Percentiles rank a stretch among this genome's conserved stretches.
These are phyloP conservation scores for Phyllosticta citrichinensis DNA, from an alignment of 2,329 filamentous ascomycete species.

Conservation along the genomic window DNA sequence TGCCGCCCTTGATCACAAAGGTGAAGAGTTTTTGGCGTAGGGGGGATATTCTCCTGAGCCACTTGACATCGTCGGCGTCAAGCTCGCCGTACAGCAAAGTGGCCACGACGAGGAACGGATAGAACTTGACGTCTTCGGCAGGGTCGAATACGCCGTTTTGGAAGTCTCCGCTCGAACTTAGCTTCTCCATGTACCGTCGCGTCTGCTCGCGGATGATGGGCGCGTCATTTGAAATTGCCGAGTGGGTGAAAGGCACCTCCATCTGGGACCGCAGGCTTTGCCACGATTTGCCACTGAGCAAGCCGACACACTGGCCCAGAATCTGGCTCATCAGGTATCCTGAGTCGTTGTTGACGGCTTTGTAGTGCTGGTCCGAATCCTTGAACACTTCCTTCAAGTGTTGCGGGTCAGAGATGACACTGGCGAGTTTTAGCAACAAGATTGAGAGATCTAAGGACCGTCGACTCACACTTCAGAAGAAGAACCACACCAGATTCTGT, in stretches of 20 bases:
- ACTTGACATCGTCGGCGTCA: slow-evolving; percentile 13
- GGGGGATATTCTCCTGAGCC: slow-evolving; percentile 18
- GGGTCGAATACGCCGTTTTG: slow-evolving; percentile 16
- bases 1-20: slow-evolving; percentile 26
- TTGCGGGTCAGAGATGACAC: slow-evolving; percentile 27
- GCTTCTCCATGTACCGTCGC: slow-evolving; percentile 9
- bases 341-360: slow-evolving; percentile 33
- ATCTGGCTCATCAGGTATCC: slow-evolving; percentile 33
- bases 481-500: slow-evolving; percentile 28
- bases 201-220: background rate
- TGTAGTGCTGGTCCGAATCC: slow-evolving; percentile 36
- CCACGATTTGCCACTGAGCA: slow-evolving; percentile 28
- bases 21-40: slow-evolving; percentile 25
- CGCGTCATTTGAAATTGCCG: slow-evolving; percentile 1
- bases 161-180: slow-evolving; percentile 1
- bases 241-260: slow-evolving; percentile 16
- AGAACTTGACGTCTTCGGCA: slow-evolving; percentile 21
- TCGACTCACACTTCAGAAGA: slow-evolving; percentile 30
- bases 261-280: slow-evolving; percentile 15
- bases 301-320: slow-evolving; percentile 35
- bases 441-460: background rate
- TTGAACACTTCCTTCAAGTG: slow-evolving; percentile 30
- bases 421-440: slow-evolving; percentile 11
- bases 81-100: slow-evolving; percentile 30
- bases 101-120: slow-evolving; percentile 32